phyloP scores from a whole-genome alignment of 164 flowering plant species.

The Aristolochia californica region DNA sequence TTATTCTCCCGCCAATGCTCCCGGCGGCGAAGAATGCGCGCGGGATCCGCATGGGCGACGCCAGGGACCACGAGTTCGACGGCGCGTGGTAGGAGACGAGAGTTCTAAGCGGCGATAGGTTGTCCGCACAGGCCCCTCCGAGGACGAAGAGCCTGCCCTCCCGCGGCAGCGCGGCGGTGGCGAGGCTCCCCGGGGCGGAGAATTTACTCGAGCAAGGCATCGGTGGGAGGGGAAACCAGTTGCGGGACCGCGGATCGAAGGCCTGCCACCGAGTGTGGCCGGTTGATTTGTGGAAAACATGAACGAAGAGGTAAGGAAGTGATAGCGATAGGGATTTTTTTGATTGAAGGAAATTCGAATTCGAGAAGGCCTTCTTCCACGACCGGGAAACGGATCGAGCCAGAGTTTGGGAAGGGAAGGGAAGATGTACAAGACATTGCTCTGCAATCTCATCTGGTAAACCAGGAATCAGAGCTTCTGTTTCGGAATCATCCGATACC shows the following conservation, averaged over 20 bases:
- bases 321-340: conserved; percentile 21
- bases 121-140: conserved; percentile 38
- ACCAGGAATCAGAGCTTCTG: conserved; percentile 33
- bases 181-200: conserved; percentile 25
- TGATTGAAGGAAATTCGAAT: conserved; percentile 18
- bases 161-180: conserved; percentile 29
- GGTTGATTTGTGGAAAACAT: conserved; percentile 30
- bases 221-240: conserved; percentile 41
- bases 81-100: conserved; percentile 19
- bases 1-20: conserved; percentile 23
- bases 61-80: conserved; percentile 30
- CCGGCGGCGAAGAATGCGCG: conserved; percentile 34
- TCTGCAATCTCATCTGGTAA: conserved; percentile 40
- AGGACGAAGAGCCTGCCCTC: conserved; percentile 31
- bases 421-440: conserved; percentile 35
- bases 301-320: conserved; percentile 33
- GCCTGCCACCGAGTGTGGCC: conserved; percentile 43
- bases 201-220: conserved; percentile 27
- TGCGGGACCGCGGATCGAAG: conserved; percentile 34
- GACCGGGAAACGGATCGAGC: conserved; percentile 34
- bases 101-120: conserved; percentile 13
- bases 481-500: not conserved
- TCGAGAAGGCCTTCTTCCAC: conserved; percentile 33
- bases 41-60: conserved; percentile 23
- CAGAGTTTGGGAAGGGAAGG: conserved; percentile 33